Percentiles rank a stretch among this genome's conserved stretches.
phyloP scores from a whole-genome alignment of 441 rosid genomes.

The Breynia disticha region DNA sequence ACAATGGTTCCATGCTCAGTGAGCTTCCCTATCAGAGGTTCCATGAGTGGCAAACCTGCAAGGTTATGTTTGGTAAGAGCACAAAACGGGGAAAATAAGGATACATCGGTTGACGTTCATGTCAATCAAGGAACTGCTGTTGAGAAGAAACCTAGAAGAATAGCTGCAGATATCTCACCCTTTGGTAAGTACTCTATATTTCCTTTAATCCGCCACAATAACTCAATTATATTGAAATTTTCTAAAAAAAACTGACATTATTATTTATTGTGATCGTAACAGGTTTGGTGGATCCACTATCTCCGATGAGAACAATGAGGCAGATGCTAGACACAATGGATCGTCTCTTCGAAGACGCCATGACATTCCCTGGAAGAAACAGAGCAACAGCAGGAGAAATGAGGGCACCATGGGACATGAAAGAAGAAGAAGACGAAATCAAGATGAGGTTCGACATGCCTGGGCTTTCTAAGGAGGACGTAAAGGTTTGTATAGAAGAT shows the following conservation, averaged over 20 bases:
- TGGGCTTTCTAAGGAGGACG: slow-evolving; percentile 65
- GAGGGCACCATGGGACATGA: slow-evolving; percentile 72
- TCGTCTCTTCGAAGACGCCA: slow-evolving; percentile 45
- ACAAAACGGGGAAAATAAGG: slow-evolving; percentile 25
- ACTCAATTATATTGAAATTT: neutral
- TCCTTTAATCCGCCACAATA: neutral
- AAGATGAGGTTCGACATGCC: slow-evolving; percentile 87
- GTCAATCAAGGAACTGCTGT: slow-evolving; percentile 32
- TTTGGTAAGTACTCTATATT: slow-evolving; percentile 38
- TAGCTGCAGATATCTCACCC: slow-evolving; percentile 43
- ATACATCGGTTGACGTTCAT: slow-evolving; percentile 43
- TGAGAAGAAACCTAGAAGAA: slow-evolving; percentile 31
- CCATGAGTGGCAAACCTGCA: neutral
- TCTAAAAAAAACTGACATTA: too few relatives aligned
- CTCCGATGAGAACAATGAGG: slow-evolving; percentile 70
- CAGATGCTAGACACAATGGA: slow-evolving; percentile 81
- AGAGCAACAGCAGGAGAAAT: slow-evolving; percentile 24
- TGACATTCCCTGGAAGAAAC: slow-evolving; percentile 30
- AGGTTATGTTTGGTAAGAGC: slow-evolving; percentile 26
- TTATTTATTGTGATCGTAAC: neutral
- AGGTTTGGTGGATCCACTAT: slow-evolving; percentile 56
- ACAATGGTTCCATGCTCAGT: slow-evolving; percentile 18
- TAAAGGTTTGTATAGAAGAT: slow-evolving; percentile 55
- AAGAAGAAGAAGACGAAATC: slow-evolving; percentile 62
- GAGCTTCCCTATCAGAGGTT: slow-evolving; percentile 18